Percentiles rank a stretch among this genome's conserved stretches.
Conservation (phyloP, 371 early-diverging fungal species). For the Mucor velutinosus region DNA sequence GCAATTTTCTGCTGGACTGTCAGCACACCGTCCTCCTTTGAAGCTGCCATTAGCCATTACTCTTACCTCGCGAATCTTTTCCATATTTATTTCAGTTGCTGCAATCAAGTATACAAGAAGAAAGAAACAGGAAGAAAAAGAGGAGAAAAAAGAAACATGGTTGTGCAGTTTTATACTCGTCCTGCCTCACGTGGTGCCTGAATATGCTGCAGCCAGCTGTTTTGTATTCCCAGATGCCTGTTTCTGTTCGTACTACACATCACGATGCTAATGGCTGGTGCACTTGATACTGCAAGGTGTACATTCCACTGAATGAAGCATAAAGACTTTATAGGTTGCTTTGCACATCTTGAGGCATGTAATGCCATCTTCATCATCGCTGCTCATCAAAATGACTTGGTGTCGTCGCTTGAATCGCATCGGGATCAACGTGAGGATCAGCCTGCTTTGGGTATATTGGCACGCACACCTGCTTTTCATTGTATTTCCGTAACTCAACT, state of each 20-base stretch:
- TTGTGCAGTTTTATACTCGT: neutral
- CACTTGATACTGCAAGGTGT: too few relatives aligned
- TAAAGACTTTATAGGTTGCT: too few relatives aligned
- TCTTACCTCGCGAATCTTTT: slow-evolving; percentile 45
- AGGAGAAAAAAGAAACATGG: slow-evolving; percentile 9
- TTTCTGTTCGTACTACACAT: neutral
- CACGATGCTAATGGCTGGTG: neutral
- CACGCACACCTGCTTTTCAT: neutral
- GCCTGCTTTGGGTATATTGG: neutral
- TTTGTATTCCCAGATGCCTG: neutral
- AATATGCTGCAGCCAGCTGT: neutral
- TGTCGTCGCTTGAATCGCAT: neutral
- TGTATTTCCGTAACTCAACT: neutral
- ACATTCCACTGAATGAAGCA: too few relatives aligned
- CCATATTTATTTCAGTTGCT: slow-evolving; percentile 22
- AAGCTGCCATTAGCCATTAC: neutral
- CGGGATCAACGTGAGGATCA: neutral
- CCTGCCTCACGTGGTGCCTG: neutral
- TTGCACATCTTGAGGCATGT: neutral
- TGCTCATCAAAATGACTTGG: neutral
- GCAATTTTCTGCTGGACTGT: slow-evolving; percentile 61
- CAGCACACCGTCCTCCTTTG: neutral
- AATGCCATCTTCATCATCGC: neutral
- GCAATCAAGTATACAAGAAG: slow-evolving; percentile 1
- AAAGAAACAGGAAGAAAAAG: slow-evolving; percentile 17